These are phyloP conservation scores for Calonectria ilicicola DNA, from an alignment of 2,329 filamentous ascomycete species.

Conservation along the genomic window DNA sequence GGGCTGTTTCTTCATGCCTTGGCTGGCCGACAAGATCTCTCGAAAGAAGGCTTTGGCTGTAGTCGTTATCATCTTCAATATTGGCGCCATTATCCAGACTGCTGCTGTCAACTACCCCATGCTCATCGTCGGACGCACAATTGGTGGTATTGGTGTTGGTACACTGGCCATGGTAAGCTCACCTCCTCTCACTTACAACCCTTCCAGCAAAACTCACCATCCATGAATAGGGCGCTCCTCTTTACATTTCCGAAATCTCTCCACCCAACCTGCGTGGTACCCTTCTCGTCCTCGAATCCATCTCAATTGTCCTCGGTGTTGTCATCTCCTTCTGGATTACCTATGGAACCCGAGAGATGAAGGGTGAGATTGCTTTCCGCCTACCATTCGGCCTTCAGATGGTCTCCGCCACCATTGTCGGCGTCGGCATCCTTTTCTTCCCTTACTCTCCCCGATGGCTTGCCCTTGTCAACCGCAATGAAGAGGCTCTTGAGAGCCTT, in stretches of 20 bases:
- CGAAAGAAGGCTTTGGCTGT: constrained; percentile 66
- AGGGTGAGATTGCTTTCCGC: constrained; percentile 55
- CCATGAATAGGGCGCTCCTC: constrained; percentile 27
- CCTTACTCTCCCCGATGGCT: constrained; percentile 62
- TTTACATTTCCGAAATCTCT: constrained; percentile 45
- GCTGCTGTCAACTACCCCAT: constrained; percentile 59
- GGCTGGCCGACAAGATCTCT: constrained; percentile 49
- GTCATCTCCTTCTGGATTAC: constrained; percentile 40
- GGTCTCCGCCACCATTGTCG: constrained; percentile 36
- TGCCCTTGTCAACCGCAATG: constrained; percentile 48
- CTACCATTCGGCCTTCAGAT: constrained; percentile 60
- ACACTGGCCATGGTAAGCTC: constrained; percentile 58
- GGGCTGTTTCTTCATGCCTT: constrained; percentile 24
- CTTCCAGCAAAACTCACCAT: neutral
- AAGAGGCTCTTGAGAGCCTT: constrained; percentile 54
- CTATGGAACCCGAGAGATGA: constrained; percentile 60
- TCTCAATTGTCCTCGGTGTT: constrained; percentile 48
- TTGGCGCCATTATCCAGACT: constrained; percentile 65
- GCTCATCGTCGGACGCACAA: constrained; percentile 66
- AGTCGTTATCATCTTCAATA: constrained; percentile 63
- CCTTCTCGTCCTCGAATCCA: constrained; percentile 46
- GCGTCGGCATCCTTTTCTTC: constrained; percentile 56
- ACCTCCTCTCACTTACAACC: neutral
- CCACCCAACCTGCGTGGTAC: constrained; percentile 44
- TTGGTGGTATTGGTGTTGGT: constrained; percentile 66